Base-by-base conservation (phyloP, 495 filamentous ascomycete genomes). In the Neurospora sp. region DNA sequence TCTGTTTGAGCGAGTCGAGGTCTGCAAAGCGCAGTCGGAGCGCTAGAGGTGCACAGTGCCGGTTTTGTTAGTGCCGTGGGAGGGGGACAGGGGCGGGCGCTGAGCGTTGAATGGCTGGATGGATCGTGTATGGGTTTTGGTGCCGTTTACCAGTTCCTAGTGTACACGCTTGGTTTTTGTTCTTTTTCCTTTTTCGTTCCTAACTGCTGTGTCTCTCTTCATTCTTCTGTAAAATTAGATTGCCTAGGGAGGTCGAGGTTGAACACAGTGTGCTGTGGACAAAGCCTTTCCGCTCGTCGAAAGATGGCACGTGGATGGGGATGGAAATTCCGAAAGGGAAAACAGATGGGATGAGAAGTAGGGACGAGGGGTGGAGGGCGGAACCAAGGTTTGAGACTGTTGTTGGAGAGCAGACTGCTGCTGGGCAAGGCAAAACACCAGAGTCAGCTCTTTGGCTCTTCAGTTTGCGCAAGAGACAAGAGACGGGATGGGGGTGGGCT, bases 401-500 rank as follows among this genome's bases (percentile, higher is more conserved):
- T 61, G 53, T 61, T 17, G 53, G 44, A 48, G 44, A 48, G n/a
- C 44, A 59, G 48, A 31, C 14, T 65, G 53, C 14, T 65, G 53
- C 14, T 65, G 53, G 53, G 27, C 53, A 35, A 65, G 31, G 27
- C 14, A 16, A 31, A 65, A 65, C 48, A 59, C 20, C 45, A 61
- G 31, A 31, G 53, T 61, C 10, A 12, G 27, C 22, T 35, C 53
- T 61, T 59, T 59, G 48, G 48, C 48, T 59, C 48, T 59, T 31
- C 22, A 35, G 53, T 61, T 61, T 27, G 27, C 53, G 6, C 27
- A 65, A 61, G 20, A 31, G 31, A 17, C 53, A 61, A 61, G 53
- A 61, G 22, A 61, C 53, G 22, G 53, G 53, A 65, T 65, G 53
- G 53, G 22, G 53, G 53, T 72, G 45, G 73, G 70, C 69, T 41